Evolutionary conservation across 164 flowering plant species (phyloP).

Genomic region (Nymphaea thermarum): DNA sequence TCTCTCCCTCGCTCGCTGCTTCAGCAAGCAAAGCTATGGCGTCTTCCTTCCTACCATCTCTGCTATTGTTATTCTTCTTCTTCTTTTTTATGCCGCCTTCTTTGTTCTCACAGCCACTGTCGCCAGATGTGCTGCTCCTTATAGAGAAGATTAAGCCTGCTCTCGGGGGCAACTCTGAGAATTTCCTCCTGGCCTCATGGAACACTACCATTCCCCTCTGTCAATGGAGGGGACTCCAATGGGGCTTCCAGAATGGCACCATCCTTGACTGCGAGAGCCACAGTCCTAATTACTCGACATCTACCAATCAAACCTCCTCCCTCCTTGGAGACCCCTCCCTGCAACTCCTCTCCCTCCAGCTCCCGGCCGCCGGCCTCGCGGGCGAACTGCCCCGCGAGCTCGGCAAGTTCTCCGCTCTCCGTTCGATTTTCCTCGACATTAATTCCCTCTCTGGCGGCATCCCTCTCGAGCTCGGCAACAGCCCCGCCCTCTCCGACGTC

Average conservation of each 20-base stretch:
- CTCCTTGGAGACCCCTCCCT: constrained; percentile 52
- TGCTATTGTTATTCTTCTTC: background rate
- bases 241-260: constrained; percentile 64
- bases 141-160: constrained; percentile 58
- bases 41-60: background rate
- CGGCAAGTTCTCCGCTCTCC: constrained; percentile 58
- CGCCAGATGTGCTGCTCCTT: constrained; percentile 55
- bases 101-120: background rate
- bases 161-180: constrained; percentile 48
- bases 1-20: background rate
- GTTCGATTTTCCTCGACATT: constrained; percentile 55
- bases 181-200: constrained; percentile 70
- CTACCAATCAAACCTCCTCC: constrained; percentile 40
- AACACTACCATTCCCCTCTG: constrained; percentile 71
- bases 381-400: constrained; percentile 78
- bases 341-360: constrained; percentile 63
- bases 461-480: constrained; percentile 90
- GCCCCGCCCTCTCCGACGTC: constrained; percentile 56
- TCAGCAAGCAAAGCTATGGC: background rate
- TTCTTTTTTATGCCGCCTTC: background rate
- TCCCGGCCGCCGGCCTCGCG: constrained; percentile 76
- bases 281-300: constrained; percentile 21
- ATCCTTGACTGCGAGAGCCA: constrained; percentile 37
- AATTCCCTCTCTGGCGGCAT: constrained; percentile 57
- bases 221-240: constrained; percentile 85